Percentiles rank a stretch among this genome's conserved stretches.
Evolutionary conservation across 164 flowering plant species (phyloP).

Genomic region (Piper longum): DNA sequence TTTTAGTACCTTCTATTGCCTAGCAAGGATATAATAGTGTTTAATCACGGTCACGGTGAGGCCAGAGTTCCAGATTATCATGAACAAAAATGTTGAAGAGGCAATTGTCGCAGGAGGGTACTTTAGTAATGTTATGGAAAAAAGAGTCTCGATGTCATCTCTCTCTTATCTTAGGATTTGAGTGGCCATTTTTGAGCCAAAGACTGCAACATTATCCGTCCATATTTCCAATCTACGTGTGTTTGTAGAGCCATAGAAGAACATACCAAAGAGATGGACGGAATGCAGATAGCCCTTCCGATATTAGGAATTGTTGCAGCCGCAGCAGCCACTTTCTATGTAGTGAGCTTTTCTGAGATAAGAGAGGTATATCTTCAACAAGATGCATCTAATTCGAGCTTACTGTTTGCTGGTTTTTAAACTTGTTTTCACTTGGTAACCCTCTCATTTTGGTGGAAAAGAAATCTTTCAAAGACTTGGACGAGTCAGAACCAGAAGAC

Average conservation of each 20-base stretch:
- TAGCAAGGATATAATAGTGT: too few relatives aligned
- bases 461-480: constrained; percentile 53
- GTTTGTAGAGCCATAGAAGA: not conserved
- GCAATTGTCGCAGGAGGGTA: not conserved
- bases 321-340: constrained; percentile 65
- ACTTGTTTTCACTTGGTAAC: too few relatives aligned
- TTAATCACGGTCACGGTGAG: too few relatives aligned
- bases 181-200: not conserved
- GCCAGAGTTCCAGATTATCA: too few relatives aligned
- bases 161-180: too few relatives aligned
- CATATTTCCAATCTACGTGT: not conserved
- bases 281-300: constrained; percentile 43
- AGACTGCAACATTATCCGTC: not conserved
- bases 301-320: constrained; percentile 53
- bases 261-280: constrained; percentile 6
- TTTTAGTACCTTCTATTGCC: too few relatives aligned
- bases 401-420: too few relatives aligned
- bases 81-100: too few relatives aligned
- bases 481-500: constrained; percentile 18
- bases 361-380: constrained; percentile 34
- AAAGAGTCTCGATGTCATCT: not conserved
- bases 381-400: too few relatives aligned
- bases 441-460: constrained; percentile 6
- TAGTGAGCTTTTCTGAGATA: constrained; percentile 59
- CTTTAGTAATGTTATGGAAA: not conserved